Base-by-base conservation (phyloP, 2,329 filamentous ascomycete genomes). In the Allantophomopsis cytisporea region DNA sequence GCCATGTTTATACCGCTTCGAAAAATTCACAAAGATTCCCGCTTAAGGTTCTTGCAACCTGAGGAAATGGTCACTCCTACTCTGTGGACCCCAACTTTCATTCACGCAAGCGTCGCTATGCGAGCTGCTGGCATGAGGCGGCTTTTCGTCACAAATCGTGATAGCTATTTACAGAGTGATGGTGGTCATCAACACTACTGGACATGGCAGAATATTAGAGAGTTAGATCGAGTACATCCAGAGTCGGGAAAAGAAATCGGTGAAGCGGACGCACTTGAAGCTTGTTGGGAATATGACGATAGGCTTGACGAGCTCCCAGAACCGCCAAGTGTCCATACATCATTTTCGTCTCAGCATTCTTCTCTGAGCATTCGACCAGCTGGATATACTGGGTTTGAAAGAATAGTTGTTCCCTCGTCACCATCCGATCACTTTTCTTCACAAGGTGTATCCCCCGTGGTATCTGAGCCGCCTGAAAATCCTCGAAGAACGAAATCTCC, bases 1-100 rank as follows among this genome's bases (percentile, higher is more conserved):
- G 76, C 80, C 34, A 59, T 72, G 0, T 85, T 82, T 70, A 69
- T 88, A n/a, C 83, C 83, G 5, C 63, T 89, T 14, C 73, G 83
- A 38, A 88, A 88, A 55, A 63, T 85, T 2, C 74, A 83, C 53
- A 85, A 81, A 51, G 80, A 85, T 41, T 78, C 79, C 0, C 71
- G 76, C 18, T 66, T 89, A 6, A 73, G 76, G 1, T 87, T 87
- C 48, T 64, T 88, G 10, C 72, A 71, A 5, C 76, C 75, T 1
- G 65, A 74, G 1, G 83, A 88, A 54, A 82, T 88, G 75, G 60
- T 82, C 31, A 86, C 79, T 1, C 74, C 81, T 0, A 71, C 76
- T 1, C 58, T 77, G 2, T 89, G 83, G 83, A 74, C 77, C 38
- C 73, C 78, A 2, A 65, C 73, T 8, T 88, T 88, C 45, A 65